Evolutionary conservation across 768 basidiomycete species (phyloP).

Genomic region (Naganishia antarctica): DNA sequence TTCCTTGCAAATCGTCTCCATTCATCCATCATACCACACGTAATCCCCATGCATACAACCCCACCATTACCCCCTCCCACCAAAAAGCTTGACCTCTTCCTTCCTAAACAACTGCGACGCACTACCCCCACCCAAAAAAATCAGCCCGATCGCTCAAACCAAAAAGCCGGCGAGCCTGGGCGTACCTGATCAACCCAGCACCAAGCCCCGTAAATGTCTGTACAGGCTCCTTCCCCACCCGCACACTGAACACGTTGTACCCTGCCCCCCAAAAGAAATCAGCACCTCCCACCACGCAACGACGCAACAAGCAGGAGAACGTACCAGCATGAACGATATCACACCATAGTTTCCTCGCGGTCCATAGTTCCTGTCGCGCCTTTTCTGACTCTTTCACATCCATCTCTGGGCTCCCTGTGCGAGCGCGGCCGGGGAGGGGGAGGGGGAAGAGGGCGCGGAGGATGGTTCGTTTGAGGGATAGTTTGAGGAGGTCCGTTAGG

Average conservation of each 20-base stretch:
- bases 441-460: slow-evolving; percentile 9
- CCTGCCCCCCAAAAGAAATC: too few species aligned
- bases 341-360: slow-evolving; percentile 16
- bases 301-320: too few species aligned
- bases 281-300: too few species aligned
- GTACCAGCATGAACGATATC: slow-evolving; percentile 19
- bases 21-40: too few species aligned
- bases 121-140: neutral
- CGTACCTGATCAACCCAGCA: slow-evolving; percentile 23
- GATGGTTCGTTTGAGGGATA: neutral
- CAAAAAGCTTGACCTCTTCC: slow-evolving; percentile 17
- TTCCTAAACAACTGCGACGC: slow-evolving; percentile 10
- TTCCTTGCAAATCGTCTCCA: too few species aligned
- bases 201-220: slow-evolving; percentile 16
- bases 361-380: slow-evolving; percentile 16
- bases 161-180: neutral
- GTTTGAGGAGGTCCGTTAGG: slow-evolving; percentile 15
- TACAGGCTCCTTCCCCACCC: slow-evolving; percentile 1
- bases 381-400: slow-evolving; percentile 6
- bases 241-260: slow-evolving; percentile 17
- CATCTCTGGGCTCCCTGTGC: neutral
- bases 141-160: neutral
- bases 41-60: too few species aligned
- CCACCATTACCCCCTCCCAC: too few species aligned
- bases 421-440: neutral